Conservation (phyloP, 345 rosid genomes). For the Dipteronia sinensis region DNA sequence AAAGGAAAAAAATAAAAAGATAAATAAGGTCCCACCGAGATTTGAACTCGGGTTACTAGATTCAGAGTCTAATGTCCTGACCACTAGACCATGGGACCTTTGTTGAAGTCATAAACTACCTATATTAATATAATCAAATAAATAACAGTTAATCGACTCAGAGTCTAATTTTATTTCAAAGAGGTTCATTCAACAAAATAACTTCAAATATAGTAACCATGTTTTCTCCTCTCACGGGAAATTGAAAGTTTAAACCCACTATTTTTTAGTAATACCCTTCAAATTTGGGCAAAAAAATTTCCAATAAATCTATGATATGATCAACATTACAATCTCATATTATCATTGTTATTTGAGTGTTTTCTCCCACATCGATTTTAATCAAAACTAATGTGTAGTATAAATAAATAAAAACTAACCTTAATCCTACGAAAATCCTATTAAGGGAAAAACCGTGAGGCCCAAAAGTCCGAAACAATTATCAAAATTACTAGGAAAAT, state of each 20-base stretch:
- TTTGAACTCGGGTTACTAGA: conserved; percentile 99
- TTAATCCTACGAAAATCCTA: no score
- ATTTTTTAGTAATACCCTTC: neutral
- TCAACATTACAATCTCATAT: neutral
- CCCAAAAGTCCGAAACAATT: no score
- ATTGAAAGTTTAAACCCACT: neutral
- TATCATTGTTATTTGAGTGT: no score
- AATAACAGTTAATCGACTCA: no score
- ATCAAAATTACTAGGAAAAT: no score
- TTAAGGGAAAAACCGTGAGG: no score
- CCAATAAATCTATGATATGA: neutral
- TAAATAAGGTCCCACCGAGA: conserved; percentile 88
- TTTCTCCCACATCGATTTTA: no score
- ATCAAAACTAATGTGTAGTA: no score
- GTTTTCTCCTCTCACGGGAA: neutral
- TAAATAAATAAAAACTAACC: no score
- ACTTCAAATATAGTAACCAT: neutral
- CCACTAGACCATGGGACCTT: conserved; percentile 89
- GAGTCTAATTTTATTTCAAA: no score
- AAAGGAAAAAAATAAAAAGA: neutral
- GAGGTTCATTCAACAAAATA: neutral
- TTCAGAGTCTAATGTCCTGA: conserved; percentile 98
- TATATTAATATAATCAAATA: neutral
- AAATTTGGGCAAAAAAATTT: neutral
- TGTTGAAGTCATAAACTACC: neutral